Evolutionary conservation across 148 eudicot genomes (phyloP).

Genomic region (Euryodendron excelsum): DNA sequence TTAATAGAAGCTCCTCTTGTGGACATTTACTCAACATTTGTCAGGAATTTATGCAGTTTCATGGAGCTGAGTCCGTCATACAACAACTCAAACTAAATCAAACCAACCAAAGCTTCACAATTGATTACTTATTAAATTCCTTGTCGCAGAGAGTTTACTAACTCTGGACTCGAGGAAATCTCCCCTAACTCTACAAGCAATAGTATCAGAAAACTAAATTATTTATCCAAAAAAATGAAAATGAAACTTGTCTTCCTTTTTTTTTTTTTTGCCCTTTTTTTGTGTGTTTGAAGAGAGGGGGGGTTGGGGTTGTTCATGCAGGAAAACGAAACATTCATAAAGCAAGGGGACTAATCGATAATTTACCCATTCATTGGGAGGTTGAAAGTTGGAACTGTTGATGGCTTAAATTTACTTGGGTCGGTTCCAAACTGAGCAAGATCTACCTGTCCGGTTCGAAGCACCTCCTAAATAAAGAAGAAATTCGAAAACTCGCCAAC

Average conservation of each 20-base stretch:
- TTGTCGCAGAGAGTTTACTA: background rate
- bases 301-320: too few species aligned
- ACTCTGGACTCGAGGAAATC: background rate
- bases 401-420: slow-evolving; percentile 83
- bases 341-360: too few species aligned
- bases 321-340: too few species aligned
- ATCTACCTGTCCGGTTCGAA: slow-evolving; percentile 92
- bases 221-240: too few species aligned
- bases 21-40: background rate
- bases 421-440: slow-evolving; percentile 92
- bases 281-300: too few species aligned
- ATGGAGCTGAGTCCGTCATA: background rate
- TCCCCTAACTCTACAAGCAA: background rate
- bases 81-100: background rate
- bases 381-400: background rate
- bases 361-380: too few species aligned
- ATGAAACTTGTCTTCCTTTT: too few species aligned
- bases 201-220: background rate
- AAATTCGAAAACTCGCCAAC: background rate
- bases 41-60: too few species aligned
- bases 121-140: background rate
- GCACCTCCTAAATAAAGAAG: slow-evolving; percentile 57
- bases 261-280: too few species aligned
- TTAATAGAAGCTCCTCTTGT: too few species aligned
- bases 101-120: background rate